These are phyloP conservation scores for Xylariaceae sp. DNA, from an alignment of 2,329 filamentous ascomycete species.

Conservation along the genomic window DNA sequence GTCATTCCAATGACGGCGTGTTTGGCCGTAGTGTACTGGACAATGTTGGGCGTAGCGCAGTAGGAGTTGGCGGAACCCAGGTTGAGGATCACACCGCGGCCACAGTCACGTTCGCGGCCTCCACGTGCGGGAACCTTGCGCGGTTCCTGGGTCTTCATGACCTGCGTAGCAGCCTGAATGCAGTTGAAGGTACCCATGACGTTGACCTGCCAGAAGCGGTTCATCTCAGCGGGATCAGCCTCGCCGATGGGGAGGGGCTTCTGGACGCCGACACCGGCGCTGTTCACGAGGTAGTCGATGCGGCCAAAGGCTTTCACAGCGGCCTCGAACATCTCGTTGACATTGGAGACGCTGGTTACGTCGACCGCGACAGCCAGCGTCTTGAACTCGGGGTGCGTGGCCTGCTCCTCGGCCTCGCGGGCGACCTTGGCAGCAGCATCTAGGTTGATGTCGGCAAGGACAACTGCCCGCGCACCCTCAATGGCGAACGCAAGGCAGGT, in stretches of 20 bases:
- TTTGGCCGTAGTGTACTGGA: constrained; percentile 10
- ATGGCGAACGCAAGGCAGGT: constrained; percentile 12
- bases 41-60: constrained; percentile 9
- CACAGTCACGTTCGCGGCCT: not conserved
- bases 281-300: constrained; percentile 22
- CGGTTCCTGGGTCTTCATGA: constrained; percentile 7
- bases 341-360: constrained; percentile 13
- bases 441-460: constrained; percentile 19
- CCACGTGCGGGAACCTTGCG: not conserved
- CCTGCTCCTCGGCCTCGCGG: constrained; percentile 4
- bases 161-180: constrained; percentile 3
- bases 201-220: constrained; percentile 15
- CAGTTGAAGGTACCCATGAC: constrained; percentile 11
- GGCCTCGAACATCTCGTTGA: constrained; percentile 11
- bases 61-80: constrained; percentile 11
- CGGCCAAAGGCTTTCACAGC: constrained; percentile 15
- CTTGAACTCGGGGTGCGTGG: constrained; percentile 15
- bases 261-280: constrained; percentile 17
- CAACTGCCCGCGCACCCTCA: constrained; percentile 16
- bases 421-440: constrained; percentile 14
- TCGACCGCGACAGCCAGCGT: constrained; percentile 16
- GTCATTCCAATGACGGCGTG: constrained; percentile 14
- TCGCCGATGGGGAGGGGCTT: constrained; percentile 1
- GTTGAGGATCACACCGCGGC: constrained; percentile 14
- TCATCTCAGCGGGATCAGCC: constrained; percentile 5